phyloP scores from a whole-genome alignment of 768 basidiomycete genomes.

The Boletus rubescentipes region DNA sequence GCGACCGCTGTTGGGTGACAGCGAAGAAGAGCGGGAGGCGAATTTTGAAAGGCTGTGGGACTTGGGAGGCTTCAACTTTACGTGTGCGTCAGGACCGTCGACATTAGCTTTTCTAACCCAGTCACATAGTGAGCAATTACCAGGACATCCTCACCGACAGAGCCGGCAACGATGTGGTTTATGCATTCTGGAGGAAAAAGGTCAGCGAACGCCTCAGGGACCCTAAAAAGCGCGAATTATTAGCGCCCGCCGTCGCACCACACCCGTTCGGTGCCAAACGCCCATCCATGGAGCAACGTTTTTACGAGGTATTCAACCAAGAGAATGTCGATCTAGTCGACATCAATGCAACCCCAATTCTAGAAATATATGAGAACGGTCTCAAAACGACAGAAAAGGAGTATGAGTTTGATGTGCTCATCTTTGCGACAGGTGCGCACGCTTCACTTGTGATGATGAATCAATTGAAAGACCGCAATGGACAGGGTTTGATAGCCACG shows the following conservation, averaged over 20 bases:
- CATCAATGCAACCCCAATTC: constrained; percentile 2
- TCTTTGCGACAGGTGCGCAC: constrained; percentile 16
- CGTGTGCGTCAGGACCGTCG: background rate
- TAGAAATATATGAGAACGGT: constrained; percentile 8
- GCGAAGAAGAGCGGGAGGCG: constrained; percentile 8
- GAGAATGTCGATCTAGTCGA: constrained; percentile 19
- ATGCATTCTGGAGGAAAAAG: constrained; percentile 16
- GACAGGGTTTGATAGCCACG: constrained; percentile 13
- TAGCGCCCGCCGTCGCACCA: constrained; percentile 11
- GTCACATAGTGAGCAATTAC: constrained; percentile 5
- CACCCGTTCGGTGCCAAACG: constrained; percentile 13
- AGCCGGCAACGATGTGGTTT: background rate
- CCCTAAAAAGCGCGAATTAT: constrained; percentile 7
- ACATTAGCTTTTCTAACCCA: background rate
- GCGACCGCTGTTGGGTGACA: background rate
- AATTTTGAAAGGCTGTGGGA: constrained; percentile 13
- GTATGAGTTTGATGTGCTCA: constrained; percentile 12
- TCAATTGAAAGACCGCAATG: background rate
- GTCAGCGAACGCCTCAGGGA: constrained; percentile 14
- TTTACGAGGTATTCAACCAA: constrained; percentile 15
- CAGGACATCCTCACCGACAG: background rate
- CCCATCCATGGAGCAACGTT: constrained; percentile 7
- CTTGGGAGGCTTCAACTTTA: constrained; percentile 8
- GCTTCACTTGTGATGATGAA: background rate
- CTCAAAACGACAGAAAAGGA: constrained; percentile 6